Base-by-base conservation (phyloP, 139 green algal genomes). In the Pseudopediastrum boryanum region DNA sequence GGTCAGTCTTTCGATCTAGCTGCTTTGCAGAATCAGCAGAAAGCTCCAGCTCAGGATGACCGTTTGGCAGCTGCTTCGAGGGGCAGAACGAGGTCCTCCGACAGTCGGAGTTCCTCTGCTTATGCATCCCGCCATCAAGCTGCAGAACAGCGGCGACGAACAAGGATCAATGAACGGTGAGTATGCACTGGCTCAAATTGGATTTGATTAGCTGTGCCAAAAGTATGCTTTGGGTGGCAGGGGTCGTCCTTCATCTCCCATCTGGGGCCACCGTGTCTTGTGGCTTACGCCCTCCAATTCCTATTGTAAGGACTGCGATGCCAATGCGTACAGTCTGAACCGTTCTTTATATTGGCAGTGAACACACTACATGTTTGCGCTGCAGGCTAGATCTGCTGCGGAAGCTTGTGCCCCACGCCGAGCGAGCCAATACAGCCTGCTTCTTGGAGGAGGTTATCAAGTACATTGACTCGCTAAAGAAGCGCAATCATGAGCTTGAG, bases 401-500 rank as follows among this genome's bases (percentile, higher is more conserved):
- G 0, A 79, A 89, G 59, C 54, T 96, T 3, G 91, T 96, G 66
- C 93, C 93, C 0, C 92, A 97, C 67, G 79, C 87, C 0, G 93
- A 97, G 76, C 86, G 93, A 0, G 86, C 92, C 42, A 97, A 97
- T 86, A 97, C 93, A 6, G 92, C 92, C 9, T 75, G 65, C 51
- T 96, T 96, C 62, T 51, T 96, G 19, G 92, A 96, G 63, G 91
- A 96, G 74, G 86, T 93, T 3, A 88, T 96, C 64, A 88, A 80
- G 36, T 96, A 96, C 71, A 89, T 97, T 31, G 62, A 90, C 42
- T 3, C 10, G 1, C 75, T 96, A 23, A 86, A 86, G 73, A 65
- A 66, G 29, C 79, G 79, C 9, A 75, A 82, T 19, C 9, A 52
- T 2, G 78, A 88, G 36, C 83, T 91, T 12, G 85, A 91, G 46